Evolutionary conservation across 2,329 filamentous ascomycete genomes (phyloP).

Genomic region (Epichloe glyceriae): DNA sequence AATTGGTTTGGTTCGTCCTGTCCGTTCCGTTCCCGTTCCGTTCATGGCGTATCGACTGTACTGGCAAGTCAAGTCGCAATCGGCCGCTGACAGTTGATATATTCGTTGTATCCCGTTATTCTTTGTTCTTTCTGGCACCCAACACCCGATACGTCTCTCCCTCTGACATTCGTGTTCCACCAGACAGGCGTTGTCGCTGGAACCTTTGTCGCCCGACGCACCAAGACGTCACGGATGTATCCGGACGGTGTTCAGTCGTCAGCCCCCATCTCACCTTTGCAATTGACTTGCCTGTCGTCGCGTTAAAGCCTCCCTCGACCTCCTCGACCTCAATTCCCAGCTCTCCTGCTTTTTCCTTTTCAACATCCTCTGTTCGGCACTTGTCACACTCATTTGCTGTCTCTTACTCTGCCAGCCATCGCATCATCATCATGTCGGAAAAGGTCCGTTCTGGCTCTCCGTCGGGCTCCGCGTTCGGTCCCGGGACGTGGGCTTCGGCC

Average conservation of each 20-base stretch:
- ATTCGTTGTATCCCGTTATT: neutral
- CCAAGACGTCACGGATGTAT: neutral
- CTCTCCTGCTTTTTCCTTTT: neutral
- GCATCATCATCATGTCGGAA: conserved; percentile 13
- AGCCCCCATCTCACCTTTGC: neutral
- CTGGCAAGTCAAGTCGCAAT: neutral
- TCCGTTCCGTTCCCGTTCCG: neutral
- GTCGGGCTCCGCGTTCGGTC: conserved; percentile 4
- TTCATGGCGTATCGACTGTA: neutral
- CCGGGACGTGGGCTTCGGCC: conserved; percentile 13
- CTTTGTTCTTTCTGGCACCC: neutral
- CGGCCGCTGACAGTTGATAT: neutral
- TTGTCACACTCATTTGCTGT: neutral
- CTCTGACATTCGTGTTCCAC: neutral
- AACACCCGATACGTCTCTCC: neutral
- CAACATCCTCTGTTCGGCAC: neutral
- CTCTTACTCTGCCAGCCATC: neutral
- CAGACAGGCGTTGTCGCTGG: neutral
- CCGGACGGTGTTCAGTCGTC: neutral
- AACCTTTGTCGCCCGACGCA: neutral
- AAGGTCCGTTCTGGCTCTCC: conserved; percentile 8
- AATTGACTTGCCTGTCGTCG: neutral
- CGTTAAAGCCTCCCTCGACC: neutral
- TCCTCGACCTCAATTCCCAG: neutral
- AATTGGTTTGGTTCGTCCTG: neutral